Base-by-base conservation (phyloP, 306 rosid species). In the Coriaria nepalensis region DNA sequence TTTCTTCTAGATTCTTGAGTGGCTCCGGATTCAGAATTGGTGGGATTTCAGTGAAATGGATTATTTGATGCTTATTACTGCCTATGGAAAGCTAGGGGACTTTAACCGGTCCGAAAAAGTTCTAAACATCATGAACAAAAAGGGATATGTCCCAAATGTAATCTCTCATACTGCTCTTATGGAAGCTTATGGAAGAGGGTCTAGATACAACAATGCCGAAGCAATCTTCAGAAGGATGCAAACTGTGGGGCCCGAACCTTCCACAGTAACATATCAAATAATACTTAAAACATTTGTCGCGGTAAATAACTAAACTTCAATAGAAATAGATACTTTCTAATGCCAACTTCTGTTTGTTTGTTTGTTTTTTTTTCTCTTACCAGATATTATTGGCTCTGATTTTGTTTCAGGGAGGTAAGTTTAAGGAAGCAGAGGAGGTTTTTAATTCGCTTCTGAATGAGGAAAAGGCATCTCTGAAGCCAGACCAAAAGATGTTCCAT, bases 121-220 rank as follows among this genome's bases (percentile, higher is more conserved):
- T 37, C 65, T 84, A 10, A 69, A 67, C 55, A 57, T 81, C 70
- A 71, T 90, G 74, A 90, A 77, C 67, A 70, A 81, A 63, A 90
- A 71, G 45, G 95, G 94, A 13, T 71, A 68, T 61, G 46, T 73
- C 35, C 77, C 92, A 35, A 85, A 69, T 75, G 87, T 85, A 8
- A 71, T 85, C 44, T 73, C 94, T 37, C 94, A 85, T 44, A 90
- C 94, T 56, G 90, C 98, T 64, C 92, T 90, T n/a, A 69, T 90
- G 95, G 95, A 85, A 79, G 95, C 98, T 39, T 90, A 90, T 71
- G 95, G 95, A 56, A 85, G 47, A 71, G 92, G 94, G 45, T 68
- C 92, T 13, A 69, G 64, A 55, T 81, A 67, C 63, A 82, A 69
- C 48, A 82, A 82, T 46, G 95, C 98, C 6, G 95, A 90, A 75